Evolutionary conservation across 306 rosid genomes (phyloP).

Genomic region (Rosa rugosa): DNA sequence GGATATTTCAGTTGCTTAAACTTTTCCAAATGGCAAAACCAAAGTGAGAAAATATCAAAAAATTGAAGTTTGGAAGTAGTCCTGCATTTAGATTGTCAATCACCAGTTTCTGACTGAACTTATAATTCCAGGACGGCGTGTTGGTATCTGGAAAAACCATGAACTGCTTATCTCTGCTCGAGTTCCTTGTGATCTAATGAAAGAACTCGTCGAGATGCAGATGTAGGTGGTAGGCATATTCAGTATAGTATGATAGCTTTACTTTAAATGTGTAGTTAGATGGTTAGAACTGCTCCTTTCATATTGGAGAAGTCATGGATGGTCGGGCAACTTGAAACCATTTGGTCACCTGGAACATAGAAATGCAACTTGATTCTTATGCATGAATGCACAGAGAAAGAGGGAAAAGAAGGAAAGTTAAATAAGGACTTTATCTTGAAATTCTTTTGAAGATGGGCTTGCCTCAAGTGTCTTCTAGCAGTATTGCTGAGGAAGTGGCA

Average conservation of each 20-base stretch:
- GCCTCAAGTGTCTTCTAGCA: conserved; percentile 56
- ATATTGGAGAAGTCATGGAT: conserved; percentile 5
- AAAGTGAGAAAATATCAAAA: not conserved
- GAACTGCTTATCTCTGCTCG: conserved; percentile 8
- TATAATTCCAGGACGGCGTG: conserved; percentile 32
- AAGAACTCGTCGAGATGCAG: conserved; percentile 10
- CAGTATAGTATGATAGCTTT: not conserved
- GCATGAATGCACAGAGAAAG: conserved; percentile 15
- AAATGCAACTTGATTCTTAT: conserved; percentile 22
- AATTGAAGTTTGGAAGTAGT: not conserved
- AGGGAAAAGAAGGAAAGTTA: conserved; percentile 8
- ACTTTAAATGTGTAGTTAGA: conserved; percentile 5
- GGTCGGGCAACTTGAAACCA: conserved; percentile 19
- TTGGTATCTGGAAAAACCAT: conserved; percentile 17
- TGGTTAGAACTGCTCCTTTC: conserved; percentile 18
- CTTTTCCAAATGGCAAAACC: not conserved
- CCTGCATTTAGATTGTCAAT: conserved; percentile 9
- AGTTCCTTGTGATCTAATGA: conserved; percentile 1
- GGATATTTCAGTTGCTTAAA: not conserved
- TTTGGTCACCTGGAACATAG: conserved; percentile 20
- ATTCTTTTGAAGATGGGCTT: conserved; percentile 57
- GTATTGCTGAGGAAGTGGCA: conserved; percentile 60
- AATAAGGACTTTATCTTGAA: conserved; percentile 21
- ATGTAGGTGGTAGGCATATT: conserved; percentile 3
- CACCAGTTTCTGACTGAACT: conserved; percentile 18